Conservation (phyloP, 1,284 basidiomycete species). For the Trametes sp. region DNA sequence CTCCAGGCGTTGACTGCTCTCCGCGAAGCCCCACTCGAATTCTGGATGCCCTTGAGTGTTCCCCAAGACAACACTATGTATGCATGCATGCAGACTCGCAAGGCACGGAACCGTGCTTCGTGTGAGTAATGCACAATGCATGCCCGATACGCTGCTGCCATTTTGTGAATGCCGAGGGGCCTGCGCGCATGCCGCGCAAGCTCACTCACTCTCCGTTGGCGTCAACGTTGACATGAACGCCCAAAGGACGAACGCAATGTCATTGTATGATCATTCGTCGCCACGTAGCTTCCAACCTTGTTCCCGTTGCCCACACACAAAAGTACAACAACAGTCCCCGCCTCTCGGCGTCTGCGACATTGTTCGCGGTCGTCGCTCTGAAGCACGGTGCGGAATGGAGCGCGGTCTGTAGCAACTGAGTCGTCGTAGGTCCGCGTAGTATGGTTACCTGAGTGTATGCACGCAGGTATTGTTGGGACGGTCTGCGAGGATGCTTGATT, state of each 20-base stretch:
- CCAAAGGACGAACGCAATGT: constrained; percentile 3
- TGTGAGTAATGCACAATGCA: not conserved
- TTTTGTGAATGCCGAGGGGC: not conserved
- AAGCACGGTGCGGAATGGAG: constrained; percentile 19
- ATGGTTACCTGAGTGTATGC: constrained; percentile 1
- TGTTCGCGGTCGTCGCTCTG: constrained; percentile 1
- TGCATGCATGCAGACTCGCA: not conserved
- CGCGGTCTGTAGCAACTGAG: not conserved
- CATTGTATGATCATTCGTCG: not conserved
- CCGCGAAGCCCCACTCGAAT: too few relatives aligned
- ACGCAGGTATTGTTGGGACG: constrained; percentile 18
- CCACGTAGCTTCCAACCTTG: not conserved
- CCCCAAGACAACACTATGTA: too few relatives aligned
- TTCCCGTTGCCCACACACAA: not conserved
- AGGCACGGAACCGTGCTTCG: not conserved
- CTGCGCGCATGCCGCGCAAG: not conserved
- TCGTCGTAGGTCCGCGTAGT: not conserved
- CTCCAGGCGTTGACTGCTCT: too few relatives aligned
- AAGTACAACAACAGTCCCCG: constrained; percentile 12
- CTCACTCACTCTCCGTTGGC: constrained; percentile 7
- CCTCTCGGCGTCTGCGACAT: not conserved
- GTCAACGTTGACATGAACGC: constrained; percentile 1
- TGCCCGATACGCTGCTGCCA: not conserved
- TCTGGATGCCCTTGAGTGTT: too few relatives aligned
- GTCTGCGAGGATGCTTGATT: constrained; percentile 24